Evolutionary conservation across 208 protist species (phyloP).

Genomic region (Trypanosoma conorhini): DNA sequence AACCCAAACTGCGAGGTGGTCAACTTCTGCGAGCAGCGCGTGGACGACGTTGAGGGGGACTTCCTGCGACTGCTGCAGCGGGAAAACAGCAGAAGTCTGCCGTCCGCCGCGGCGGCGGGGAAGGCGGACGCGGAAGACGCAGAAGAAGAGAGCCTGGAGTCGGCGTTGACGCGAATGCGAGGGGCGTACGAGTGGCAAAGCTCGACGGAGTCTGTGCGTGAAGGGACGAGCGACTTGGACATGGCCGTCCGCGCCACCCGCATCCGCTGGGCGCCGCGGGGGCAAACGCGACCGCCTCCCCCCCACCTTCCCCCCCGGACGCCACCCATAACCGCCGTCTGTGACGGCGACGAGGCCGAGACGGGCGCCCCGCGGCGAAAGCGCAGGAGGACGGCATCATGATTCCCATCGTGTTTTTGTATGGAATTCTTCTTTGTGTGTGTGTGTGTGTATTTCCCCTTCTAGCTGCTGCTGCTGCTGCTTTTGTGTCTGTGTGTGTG

Average conservation of each 20-base stretch:
- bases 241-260: slow-evolving; percentile 69
- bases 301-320: not conserved
- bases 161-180: slow-evolving; percentile 39
- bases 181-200: slow-evolving; percentile 45
- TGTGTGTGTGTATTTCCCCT: not conserved
- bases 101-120: not conserved
- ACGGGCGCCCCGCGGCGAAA: not conserved
- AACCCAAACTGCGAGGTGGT: slow-evolving; percentile 69
- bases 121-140: not conserved
- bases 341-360: not conserved
- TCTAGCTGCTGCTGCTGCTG: not conserved
- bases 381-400: not conserved
- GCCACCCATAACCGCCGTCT: not conserved
- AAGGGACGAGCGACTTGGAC: slow-evolving; percentile 61
- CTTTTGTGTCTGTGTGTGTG: not conserved
- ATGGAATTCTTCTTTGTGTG: not conserved
- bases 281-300: not conserved
- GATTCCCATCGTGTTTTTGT: not conserved
- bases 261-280: slow-evolving; percentile 49
- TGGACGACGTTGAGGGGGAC: slow-evolving; percentile 73
- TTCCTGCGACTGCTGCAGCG: slow-evolving; percentile 63
- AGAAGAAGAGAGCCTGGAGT: slow-evolving; percentile 20
- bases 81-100: slow-evolving; percentile 43
- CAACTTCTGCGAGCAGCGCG: slow-evolving; percentile 92
- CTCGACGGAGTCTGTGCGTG: slow-evolving; percentile 42